Evolutionary conservation across 805 yeast genomes (phyloP), one percentile per base, ranked within the genome.

Genomic region (Wickerhamiella bombiphila): DNA sequence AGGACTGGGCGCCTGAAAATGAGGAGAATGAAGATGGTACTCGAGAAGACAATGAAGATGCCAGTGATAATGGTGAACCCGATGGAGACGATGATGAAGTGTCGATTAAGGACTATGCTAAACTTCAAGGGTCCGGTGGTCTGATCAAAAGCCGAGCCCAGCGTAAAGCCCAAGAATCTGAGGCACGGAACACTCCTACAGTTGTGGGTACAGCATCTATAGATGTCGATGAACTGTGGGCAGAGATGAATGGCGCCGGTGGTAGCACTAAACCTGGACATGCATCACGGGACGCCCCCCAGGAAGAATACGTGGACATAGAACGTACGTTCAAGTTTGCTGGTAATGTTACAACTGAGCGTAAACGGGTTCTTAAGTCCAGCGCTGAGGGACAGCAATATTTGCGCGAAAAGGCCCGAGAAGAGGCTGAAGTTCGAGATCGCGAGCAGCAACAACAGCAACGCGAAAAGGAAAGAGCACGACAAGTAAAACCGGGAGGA

Each of bases 301-400:
- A 29, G 15, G 67, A 64, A 14, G 74, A 75, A 36, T 68, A 68
- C 52, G 69, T 88, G 39, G 71, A 73, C 48, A 85, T 88, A 40
- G 75, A 71, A 42, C 67, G 91, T 44, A 71, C 76, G 2, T 88
- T 81, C 54, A 79, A 80, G 40, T 88, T 83, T 66, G 97, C 98
- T 0, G 96, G 96, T 4, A 80, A 80, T 49, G 64, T 74, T 2
- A 66, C 79, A 2, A 71, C 78, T 0, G 94, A 86, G 51, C 76
- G 76, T 42, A 83, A 81, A 56, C 64, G 68, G 57, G 96, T 91
- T 1, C 78, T 73, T 34, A 69, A 68, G 5, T 66, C 72, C 33
- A 79, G 94, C 6, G 91, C 91, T 11, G 95, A 83, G 54, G 97
- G 93, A 0, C 73, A 72, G 46, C 94, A 86, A 15, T 83, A 77